Percentiles rank a stretch among this genome's conserved stretches.
Evolutionary conservation across 2,329 filamentous ascomycete genomes (phyloP).

Genomic region (Seiridium cupressi): DNA sequence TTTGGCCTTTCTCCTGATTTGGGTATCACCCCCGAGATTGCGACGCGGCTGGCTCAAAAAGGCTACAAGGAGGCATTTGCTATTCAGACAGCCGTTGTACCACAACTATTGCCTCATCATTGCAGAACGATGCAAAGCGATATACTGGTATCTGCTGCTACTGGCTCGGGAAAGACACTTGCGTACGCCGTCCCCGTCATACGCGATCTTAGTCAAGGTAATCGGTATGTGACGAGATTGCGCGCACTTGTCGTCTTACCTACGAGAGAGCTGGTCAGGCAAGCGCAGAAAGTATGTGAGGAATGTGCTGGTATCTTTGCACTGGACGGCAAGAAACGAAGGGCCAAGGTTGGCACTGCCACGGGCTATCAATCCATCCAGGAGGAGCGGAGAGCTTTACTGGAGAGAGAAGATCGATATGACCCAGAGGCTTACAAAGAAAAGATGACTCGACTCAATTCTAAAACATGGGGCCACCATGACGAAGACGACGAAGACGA

Average conservation of each 20-base stretch:
- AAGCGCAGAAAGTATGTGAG: conserved; percentile 78
- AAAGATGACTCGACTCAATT: conserved; percentile 38
- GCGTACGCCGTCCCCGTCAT: conserved; percentile 88
- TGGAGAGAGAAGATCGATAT: conserved; percentile 52
- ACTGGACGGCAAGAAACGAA: conserved; percentile 52
- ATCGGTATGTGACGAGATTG: conserved; percentile 58
- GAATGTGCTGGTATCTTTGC: conserved; percentile 65
- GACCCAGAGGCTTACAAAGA: conserved; percentile 57
- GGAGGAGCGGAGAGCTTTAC: conserved; percentile 50
- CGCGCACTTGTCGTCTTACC: conserved; percentile 84
- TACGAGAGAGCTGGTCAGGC: conserved; percentile 84
- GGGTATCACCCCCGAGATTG: conserved; percentile 58
- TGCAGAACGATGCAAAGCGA: conserved; percentile 66
- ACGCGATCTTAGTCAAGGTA: conserved; percentile 65
- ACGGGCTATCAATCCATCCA: conserved; percentile 78
- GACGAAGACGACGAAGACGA: conserved; percentile 34
- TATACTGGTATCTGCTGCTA: conserved; percentile 86
- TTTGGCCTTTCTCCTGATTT: conserved; percentile 43
- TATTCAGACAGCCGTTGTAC: conserved; percentile 77
- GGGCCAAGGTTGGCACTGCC: conserved; percentile 76
- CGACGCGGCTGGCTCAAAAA: conserved; percentile 63
- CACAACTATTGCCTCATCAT: conserved; percentile 67
- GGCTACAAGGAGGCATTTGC: conserved; percentile 73
- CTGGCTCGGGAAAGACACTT: conserved; percentile 92
- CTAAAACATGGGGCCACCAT: conserved; percentile 32